These are phyloP conservation scores for Paecilomyces sp. DNA, from an alignment of 2,329 filamentous ascomycete genomes.

Conservation along the genomic window DNA sequence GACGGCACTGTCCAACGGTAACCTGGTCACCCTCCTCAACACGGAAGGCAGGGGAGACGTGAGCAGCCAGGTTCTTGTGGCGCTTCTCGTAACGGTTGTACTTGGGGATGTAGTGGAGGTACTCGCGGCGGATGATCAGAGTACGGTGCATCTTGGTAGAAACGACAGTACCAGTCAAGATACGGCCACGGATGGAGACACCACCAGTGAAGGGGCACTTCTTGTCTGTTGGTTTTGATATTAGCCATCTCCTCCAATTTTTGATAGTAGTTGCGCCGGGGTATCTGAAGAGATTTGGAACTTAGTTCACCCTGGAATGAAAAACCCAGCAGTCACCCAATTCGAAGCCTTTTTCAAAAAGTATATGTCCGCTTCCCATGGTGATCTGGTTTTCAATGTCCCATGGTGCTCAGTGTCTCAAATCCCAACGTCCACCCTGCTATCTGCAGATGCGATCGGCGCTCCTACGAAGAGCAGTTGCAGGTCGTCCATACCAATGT, in stretches of 20 bases:
- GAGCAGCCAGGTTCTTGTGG: conserved; percentile 99
- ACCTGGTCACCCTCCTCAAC: conserved; percentile 99
- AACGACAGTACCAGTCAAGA: conserved; percentile 97
- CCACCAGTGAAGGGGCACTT: conserved; percentile 99
- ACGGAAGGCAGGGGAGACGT: conserved; percentile 99
- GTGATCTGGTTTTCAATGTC: not conserved
- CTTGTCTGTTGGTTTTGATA: conserved; percentile 65
- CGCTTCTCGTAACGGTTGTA: conserved; percentile 99
- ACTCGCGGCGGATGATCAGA: conserved; percentile 98
- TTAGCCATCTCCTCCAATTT: conserved; percentile 7
- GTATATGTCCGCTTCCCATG: not conserved
- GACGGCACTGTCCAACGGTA: conserved; percentile 98
- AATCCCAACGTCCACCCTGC: not conserved
- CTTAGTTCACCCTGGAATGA: not conserved
- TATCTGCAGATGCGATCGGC: not conserved
- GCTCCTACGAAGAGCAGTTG: conserved; percentile 12
- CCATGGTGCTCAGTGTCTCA: not conserved
- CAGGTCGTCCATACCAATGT: conserved; percentile 77
- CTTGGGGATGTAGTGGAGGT: conserved; percentile 99
- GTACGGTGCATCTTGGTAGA: conserved; percentile 99
- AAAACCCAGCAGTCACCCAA: not conserved
- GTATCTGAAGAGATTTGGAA: not conserved
- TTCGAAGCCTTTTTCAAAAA: not conserved
- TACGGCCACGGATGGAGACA: conserved; percentile 99
- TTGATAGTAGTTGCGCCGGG: not conserved